Conservation (phyloP, 306 rosid genomes). For the Rosa persica region DNA sequence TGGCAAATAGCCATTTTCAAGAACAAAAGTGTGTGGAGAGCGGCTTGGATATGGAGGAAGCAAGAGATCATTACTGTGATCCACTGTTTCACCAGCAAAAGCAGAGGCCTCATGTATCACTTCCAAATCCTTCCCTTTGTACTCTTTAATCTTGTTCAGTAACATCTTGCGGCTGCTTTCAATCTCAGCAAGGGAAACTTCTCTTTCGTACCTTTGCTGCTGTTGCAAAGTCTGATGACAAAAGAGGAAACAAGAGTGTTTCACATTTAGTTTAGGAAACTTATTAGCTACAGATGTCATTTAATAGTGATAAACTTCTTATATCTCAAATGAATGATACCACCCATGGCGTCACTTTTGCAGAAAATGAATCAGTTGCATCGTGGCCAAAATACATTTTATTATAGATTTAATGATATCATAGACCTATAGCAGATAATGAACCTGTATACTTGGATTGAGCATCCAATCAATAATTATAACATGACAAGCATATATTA, state of each 20-base stretch:
- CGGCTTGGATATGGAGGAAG: constrained; percentile 90
- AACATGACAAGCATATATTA: not conserved
- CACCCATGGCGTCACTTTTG: not conserved
- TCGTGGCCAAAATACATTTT: not conserved
- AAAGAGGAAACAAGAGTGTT: constrained; percentile 10
- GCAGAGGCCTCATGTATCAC: constrained; percentile 86
- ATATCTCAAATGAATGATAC: not conserved
- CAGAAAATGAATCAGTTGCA: not conserved
- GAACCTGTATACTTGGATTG: not conserved
- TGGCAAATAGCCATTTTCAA: constrained; percentile 48
- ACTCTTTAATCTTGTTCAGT: constrained; percentile 69
- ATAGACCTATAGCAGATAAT: not conserved
- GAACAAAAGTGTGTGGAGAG: constrained; percentile 49
- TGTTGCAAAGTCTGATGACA: constrained; percentile 67
- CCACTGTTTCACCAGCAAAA: constrained; percentile 87
- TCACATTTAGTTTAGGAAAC: constrained; percentile 15
- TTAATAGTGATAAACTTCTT: not conserved
- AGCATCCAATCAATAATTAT: not conserved
- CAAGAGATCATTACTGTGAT: constrained; percentile 65
- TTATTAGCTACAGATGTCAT: not conserved
- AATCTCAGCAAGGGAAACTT: constrained; percentile 80
- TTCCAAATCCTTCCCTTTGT: constrained; percentile 75
- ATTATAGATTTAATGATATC: not conserved
- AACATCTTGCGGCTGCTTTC: constrained; percentile 82
- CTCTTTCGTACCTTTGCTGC: constrained; percentile 74